Evolutionary conservation across 495 filamentous ascomycete genomes (phyloP).

Genomic region (Neurospora sp.): DNA sequence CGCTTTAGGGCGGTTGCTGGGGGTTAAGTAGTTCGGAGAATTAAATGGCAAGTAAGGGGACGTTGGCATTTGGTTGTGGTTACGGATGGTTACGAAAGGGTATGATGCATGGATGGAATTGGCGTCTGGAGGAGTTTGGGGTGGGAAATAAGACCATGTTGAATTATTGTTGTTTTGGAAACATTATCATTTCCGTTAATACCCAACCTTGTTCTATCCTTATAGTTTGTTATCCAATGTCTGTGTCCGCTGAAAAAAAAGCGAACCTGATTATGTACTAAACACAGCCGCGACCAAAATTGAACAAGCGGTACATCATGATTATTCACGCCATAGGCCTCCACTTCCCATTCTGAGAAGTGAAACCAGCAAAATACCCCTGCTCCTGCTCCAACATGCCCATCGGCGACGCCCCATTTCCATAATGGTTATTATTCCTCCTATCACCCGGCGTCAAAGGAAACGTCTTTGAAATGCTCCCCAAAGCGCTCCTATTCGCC

Average conservation of each 20-base stretch:
- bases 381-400: neutral
- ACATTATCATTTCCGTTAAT: neutral
- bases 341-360: neutral
- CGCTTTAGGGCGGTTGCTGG: slow-evolving; percentile 39
- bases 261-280: neutral
- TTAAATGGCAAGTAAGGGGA: neutral
- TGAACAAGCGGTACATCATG: neutral
- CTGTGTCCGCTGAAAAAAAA: neutral
- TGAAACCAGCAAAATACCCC: neutral
- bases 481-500: neutral
- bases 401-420: neutral
- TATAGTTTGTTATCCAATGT: neutral
- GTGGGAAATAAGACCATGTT: neutral
- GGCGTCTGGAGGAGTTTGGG: neutral
- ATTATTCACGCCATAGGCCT: neutral
- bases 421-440: neutral
- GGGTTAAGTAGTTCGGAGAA: neutral
- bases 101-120: neutral
- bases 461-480: neutral
- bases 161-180: neutral
- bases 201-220: neutral
- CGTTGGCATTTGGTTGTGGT: neutral
- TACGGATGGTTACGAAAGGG: neutral
- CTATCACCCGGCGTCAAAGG: neutral
- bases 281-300: neutral